These are phyloP conservation scores for Dissophora globulifera DNA, from an alignment of 192 early-diverging fungal genomes.

Conservation along the genomic window DNA sequence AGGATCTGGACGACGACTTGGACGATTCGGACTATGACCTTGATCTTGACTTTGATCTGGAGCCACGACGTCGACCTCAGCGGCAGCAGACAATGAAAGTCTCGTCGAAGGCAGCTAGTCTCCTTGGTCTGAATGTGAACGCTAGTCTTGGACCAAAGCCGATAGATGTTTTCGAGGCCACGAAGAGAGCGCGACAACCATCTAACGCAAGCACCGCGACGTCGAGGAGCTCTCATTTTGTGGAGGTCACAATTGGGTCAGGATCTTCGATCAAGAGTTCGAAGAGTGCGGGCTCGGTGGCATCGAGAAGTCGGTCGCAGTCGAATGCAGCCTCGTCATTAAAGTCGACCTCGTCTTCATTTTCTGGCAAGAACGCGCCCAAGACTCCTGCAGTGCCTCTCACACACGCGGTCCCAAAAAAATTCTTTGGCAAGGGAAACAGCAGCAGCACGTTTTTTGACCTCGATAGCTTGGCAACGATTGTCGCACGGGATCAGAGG, in stretches of 20 bases:
- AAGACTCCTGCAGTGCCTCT: not conserved
- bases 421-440: conserved; percentile 34
- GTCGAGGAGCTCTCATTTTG: conserved; percentile 4
- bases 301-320: conserved; percentile 8
- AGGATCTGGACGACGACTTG: too few relatives aligned
- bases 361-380: not conserved
- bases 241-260: not conserved
- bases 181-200: conserved; percentile 5
- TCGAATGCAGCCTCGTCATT: not conserved
- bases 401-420: conserved; percentile 25
- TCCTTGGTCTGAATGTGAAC: conserved; percentile 24
- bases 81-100: too few relatives aligned
- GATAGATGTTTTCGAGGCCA: conserved; percentile 3
- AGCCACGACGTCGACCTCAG: too few relatives aligned
- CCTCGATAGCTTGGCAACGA: conserved; percentile 35
- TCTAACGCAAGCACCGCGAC: conserved; percentile 16
- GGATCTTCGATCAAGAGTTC: conserved; percentile 3
- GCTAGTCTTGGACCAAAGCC: conserved; percentile 4
- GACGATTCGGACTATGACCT: too few relatives aligned
- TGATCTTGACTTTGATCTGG: too few relatives aligned
- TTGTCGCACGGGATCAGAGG: conserved; percentile 28
- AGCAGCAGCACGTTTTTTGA: conserved; percentile 34
- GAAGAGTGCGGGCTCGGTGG: conserved; percentile 10
- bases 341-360: not conserved
- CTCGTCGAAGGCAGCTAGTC: not conserved